A percentile compares a stretch with the other conserved stretches of the same genome.
phyloP scores from a whole-genome alignment of 306 rosid genomes.

The Cucurbita moschata region DNA sequence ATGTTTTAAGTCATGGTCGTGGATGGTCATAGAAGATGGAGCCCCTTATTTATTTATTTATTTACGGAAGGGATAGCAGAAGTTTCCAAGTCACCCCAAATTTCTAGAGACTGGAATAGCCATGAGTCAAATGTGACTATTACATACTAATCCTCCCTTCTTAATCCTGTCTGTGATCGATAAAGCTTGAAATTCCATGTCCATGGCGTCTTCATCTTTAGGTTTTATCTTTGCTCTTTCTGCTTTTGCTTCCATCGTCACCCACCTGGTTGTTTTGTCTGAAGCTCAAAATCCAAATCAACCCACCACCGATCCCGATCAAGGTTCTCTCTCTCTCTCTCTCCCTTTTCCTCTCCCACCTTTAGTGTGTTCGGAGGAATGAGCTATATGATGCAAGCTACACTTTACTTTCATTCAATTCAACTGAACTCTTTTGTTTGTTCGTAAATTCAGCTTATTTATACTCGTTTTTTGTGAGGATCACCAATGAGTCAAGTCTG shows the following conservation, averaged over 20 bases:
- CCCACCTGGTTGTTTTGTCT: conserved; percentile 9
- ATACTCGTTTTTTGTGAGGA: background rate
- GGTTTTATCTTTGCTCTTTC: background rate
- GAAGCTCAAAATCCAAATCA: conserved; percentile 26
- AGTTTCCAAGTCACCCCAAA: no score
- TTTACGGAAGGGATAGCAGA: no score
- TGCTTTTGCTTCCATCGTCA: conserved; percentile 10
- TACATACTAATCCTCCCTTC: background rate
- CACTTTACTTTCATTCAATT: background rate
- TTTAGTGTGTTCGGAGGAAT: background rate
- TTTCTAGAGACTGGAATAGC: no score
- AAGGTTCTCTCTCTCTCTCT: conserved; percentile 25
- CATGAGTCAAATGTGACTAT: no score
- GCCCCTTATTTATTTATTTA: no score
- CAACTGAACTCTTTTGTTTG: background rate
- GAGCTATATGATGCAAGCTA: background rate
- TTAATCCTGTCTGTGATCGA: background rate
- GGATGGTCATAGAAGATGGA: no score
- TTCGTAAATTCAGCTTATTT: background rate
- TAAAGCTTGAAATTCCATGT: no score
- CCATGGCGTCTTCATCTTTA: background rate
- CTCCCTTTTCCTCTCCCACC: background rate
- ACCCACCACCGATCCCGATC: conserved; percentile 41
- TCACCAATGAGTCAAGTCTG: background rate
- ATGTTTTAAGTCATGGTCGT: no score